These are phyloP conservation scores for Theileria sp. DNA, from an alignment of 169 alveolate species.

Conservation along the genomic window DNA sequence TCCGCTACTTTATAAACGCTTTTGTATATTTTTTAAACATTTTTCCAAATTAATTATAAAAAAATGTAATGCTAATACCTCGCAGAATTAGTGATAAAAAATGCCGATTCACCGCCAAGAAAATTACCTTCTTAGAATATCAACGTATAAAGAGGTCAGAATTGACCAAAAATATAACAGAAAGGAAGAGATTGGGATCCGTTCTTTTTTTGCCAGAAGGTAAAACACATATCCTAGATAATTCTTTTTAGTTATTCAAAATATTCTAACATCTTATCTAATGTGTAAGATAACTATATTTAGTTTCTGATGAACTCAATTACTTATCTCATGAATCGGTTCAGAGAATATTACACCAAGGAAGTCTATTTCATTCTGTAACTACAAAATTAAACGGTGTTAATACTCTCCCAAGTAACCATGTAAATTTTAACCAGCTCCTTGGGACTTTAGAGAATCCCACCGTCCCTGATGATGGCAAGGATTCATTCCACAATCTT, in stretches of 20 bases:
- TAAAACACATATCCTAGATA: neutral
- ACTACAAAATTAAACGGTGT: conserved; percentile 4
- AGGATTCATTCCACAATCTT: conserved; percentile 14
- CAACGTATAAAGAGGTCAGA: conserved; percentile 43
- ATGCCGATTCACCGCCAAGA: conserved; percentile 50
- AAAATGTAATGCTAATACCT: conserved; percentile 29
- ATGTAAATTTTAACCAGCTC: neutral
- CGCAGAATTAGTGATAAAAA: conserved; percentile 39
- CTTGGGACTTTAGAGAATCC: neutral
- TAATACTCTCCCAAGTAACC: neutral
- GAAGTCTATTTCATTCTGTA: conserved; percentile 56
- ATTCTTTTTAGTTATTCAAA: neutral
- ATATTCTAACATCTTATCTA: neutral
- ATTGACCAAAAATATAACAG: conserved; percentile 36
- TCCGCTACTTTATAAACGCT: neutral
- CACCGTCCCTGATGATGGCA: neutral
- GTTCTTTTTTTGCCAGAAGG: conserved; percentile 54
- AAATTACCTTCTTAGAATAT: conserved; percentile 52
- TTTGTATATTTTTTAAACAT: neutral
- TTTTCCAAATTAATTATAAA: neutral
- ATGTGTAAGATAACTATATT: neutral
- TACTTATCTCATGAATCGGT: conserved; percentile 46
- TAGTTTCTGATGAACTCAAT: conserved; percentile 52
- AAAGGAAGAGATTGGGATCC: conserved; percentile 45
- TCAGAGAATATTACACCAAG: conserved; percentile 61